Evolutionary conservation across 495 filamentous ascomycete species (phyloP), one percentile per base, ranked within the genome.

Genomic region (Neurospora sublineolata): DNA sequence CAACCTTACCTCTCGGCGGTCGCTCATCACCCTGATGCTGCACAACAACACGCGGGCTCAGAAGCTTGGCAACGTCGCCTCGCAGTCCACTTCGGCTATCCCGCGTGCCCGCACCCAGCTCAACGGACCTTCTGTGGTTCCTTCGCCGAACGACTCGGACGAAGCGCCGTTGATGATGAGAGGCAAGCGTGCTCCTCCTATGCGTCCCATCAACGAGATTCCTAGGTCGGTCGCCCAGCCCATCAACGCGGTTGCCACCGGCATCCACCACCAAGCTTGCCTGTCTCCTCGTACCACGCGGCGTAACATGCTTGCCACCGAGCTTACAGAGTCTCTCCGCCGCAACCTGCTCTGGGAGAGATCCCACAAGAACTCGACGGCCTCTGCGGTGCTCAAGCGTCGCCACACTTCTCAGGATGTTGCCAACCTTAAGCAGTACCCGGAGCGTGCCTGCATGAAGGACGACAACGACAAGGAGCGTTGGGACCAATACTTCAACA

Each of bases 271-370:
- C 72, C 88, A 88, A 71, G 86, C 85, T 27, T 88, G 90, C 5
- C 82, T 93, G 42, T 97, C 95, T 8, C 95, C 95, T 0, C 88
- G 93, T 71, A 97, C 96, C 0, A 99, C 96, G 0, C 89, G 96
- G 64, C 88, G 94, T 60, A 97, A 99, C 81, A 99, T 99, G 95
- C 87, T 99, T 70, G 90, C 93, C 40, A 94, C 93, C 33, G 95
- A 99, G 81, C 84, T 99, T 73, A 84, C 79, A 75, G 76, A 85
- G 77, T 83, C 82, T 71, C 75, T 82, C 18, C 71, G 83, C 67
- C 64, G 83, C 70, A 73, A 84, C 60, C 76, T 85, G 70, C 69
- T 80, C 68, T 75, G 79, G 74, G 76, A 84, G 64, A 68, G 80
- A 37, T 72, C 79, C 67, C 73, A 84, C 68, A 97, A 94, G 87